Percentiles rank a stretch among this genome's conserved stretches.
Evolutionary conservation across 2,329 filamentous ascomycete genomes (phyloP).

Genomic region (Clarireedia paspali): DNA sequence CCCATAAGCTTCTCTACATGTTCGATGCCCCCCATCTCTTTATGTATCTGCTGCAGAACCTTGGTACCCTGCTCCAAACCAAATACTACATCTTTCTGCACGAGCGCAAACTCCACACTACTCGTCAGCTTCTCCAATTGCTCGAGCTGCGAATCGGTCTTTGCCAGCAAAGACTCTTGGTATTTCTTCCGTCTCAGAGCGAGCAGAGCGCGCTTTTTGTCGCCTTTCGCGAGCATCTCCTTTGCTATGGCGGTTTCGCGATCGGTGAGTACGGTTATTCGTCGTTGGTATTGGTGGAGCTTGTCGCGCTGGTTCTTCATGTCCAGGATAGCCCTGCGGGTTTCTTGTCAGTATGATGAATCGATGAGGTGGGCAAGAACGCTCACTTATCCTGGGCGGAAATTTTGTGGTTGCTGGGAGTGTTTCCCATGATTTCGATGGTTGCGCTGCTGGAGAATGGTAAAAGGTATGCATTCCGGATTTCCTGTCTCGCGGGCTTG

Average conservation of each 20-base stretch:
- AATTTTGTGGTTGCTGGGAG: conserved; percentile 55
- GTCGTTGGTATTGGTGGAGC: conserved; percentile 90
- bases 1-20: conserved; percentile 93
- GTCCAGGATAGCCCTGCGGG: conserved; percentile 82
- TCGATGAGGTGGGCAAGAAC: not conserved
- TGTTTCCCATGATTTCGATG: conserved; percentile 50
- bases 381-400: conserved; percentile 79
- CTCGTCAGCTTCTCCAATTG: conserved; percentile 83
- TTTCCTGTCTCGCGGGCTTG: not conserved
- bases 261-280: conserved; percentile 77
- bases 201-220: conserved; percentile 75
- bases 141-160: conserved; percentile 90
- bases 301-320: conserved; percentile 97
- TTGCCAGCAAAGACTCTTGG: conserved; percentile 79
- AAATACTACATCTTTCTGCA: conserved; percentile 93
- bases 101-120: conserved; percentile 89
- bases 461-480: not conserved
- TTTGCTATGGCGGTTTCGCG: conserved; percentile 82
- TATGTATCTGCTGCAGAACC: conserved; percentile 84
- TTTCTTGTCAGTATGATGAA: not conserved
- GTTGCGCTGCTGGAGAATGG: conserved; percentile 9
- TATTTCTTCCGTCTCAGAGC: conserved; percentile 94
- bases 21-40: conserved; percentile 92
- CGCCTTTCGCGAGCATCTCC: conserved; percentile 70
- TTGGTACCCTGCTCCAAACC: conserved; percentile 86